Percentiles rank a stretch among this genome's conserved stretches.
Conservation (phyloP, 768 basidiomycete genomes). For the Porpolomopsis calyptriformis region DNA sequence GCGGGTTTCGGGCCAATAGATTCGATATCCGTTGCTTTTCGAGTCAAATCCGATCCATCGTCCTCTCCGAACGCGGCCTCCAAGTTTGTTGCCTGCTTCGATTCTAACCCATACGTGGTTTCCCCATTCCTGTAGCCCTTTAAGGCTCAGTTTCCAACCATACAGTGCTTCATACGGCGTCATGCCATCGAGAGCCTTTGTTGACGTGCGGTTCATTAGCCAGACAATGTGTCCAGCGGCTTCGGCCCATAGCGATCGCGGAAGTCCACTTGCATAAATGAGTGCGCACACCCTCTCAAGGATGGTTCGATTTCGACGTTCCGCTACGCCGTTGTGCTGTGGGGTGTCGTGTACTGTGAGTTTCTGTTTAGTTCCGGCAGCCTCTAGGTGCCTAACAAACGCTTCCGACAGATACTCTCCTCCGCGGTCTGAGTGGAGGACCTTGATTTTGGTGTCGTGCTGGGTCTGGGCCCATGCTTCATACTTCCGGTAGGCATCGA, state of each 20-base stretch:
- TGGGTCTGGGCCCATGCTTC: slow-evolving; percentile 22
- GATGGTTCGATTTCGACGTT: slow-evolving; percentile 26
- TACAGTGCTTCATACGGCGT: slow-evolving; percentile 15
- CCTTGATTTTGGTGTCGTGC: slow-evolving; percentile 14
- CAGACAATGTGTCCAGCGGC: slow-evolving; percentile 23
- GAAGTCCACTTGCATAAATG: slow-evolving; percentile 20
- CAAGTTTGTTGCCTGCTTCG: not conserved
- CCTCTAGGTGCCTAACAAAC: slow-evolving; percentile 16
- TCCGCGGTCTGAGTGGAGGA: slow-evolving; percentile 23
- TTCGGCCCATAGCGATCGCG: slow-evolving; percentile 28
- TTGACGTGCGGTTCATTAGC: slow-evolving; percentile 24
- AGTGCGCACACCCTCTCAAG: slow-evolving; percentile 23
- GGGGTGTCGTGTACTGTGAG: slow-evolving; percentile 26
- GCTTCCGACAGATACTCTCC: slow-evolving; percentile 23
- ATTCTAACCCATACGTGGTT: not conserved
- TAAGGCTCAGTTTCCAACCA: slow-evolving; percentile 11
- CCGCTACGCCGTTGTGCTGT: slow-evolving; percentile 29
- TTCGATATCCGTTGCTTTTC: not conserved
- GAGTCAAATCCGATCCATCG: not conserved
- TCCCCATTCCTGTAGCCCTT: not conserved
- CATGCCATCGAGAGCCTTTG: slow-evolving; percentile 13
- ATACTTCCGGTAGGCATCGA: slow-evolving; percentile 14
- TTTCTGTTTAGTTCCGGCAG: slow-evolving; percentile 21
- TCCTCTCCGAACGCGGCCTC: not conserved
- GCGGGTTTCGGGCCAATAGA: not conserved